Percentiles rank a stretch among this genome's conserved stretches.
phyloP scores from a whole-genome alignment of 805 yeast species.

The Sungouiella blattae region DNA sequence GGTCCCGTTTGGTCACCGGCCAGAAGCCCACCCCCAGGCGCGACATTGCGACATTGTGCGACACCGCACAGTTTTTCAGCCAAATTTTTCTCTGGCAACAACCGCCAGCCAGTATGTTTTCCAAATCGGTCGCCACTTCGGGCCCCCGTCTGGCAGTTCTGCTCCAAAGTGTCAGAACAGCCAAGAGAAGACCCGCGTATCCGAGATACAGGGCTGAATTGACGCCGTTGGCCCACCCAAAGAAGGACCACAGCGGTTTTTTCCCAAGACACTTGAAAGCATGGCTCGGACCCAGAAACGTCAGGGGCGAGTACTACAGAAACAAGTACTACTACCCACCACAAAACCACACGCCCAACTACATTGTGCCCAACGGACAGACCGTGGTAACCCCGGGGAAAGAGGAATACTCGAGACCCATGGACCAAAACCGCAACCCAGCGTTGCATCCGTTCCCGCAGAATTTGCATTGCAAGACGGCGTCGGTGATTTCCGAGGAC shows the following conservation, averaged over 20 bases:
- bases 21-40: too few species aligned
- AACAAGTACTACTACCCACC: slow-evolving; percentile 74
- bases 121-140: slow-evolving; percentile 6
- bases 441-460: slow-evolving; percentile 77
- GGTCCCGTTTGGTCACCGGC: too few species aligned
- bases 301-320: slow-evolving; percentile 73
- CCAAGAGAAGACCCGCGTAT: slow-evolving; percentile 3
- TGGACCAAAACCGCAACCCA: slow-evolving; percentile 18
- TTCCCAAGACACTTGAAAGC: slow-evolving; percentile 62
- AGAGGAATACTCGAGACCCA: slow-evolving; percentile 18
- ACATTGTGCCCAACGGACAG: slow-evolving; percentile 56
- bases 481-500: slow-evolving; percentile 52
- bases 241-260: slow-evolving; percentile 46
- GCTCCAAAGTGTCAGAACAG: slow-evolving; percentile 13
- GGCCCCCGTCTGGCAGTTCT: slow-evolving; percentile 14
- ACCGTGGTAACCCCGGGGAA: slow-evolving; percentile 19
- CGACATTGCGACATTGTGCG: too few species aligned
- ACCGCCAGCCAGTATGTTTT: slow-evolving; percentile 12
- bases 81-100: too few species aligned
- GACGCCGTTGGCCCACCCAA: slow-evolving; percentile 28
- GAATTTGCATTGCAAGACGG: slow-evolving; percentile 68
- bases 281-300: slow-evolving; percentile 81
- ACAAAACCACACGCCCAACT: slow-evolving; percentile 67
- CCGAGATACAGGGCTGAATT: slow-evolving; percentile 26
- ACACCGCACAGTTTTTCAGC: too few species aligned